These are phyloP conservation scores for Eimeria necatrix DNA, from an alignment of 169 alveolate genomes.

Conservation along the genomic window DNA sequence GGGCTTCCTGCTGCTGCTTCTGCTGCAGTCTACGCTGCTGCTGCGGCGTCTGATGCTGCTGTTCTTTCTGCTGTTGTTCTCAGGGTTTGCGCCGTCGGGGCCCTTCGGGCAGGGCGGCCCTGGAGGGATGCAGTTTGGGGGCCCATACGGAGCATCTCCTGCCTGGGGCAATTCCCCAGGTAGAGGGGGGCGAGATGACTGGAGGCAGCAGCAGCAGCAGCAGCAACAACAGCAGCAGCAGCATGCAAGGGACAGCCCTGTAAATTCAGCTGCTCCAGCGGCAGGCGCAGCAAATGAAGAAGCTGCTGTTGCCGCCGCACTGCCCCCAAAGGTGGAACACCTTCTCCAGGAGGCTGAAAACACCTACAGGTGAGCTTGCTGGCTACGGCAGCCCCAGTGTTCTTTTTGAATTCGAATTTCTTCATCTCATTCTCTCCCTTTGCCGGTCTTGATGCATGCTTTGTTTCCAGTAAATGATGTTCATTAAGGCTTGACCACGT, in stretches of 20 bases:
- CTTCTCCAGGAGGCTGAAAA: not conserved
- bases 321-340: conserved; percentile 34
- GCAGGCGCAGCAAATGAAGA: not conserved
- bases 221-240: conserved; percentile 44
- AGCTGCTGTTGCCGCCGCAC: conserved; percentile 25
- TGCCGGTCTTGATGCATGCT: not conserved
- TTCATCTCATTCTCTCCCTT: not conserved
- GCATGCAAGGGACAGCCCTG: conserved; percentile 25
- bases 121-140: not conserved
- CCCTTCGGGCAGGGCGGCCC: not conserved
- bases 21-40: not conserved
- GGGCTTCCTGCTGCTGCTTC: conserved; percentile 3
- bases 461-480: too few relatives aligned
- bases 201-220: conserved; percentile 54
- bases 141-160: not conserved
- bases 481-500: too few relatives aligned
- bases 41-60: not conserved
- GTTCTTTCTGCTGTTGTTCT: not conserved
- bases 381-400: not conserved
- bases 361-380: not conserved
- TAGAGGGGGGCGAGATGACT: not conserved
- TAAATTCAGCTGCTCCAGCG: conserved; percentile 16
- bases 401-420: not conserved
- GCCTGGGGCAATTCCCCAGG: conserved; percentile 34
- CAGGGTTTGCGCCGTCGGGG: not conserved